Conservation (phyloP, 345 rosid genomes). For the Melaleuca alternifolia region DNA sequence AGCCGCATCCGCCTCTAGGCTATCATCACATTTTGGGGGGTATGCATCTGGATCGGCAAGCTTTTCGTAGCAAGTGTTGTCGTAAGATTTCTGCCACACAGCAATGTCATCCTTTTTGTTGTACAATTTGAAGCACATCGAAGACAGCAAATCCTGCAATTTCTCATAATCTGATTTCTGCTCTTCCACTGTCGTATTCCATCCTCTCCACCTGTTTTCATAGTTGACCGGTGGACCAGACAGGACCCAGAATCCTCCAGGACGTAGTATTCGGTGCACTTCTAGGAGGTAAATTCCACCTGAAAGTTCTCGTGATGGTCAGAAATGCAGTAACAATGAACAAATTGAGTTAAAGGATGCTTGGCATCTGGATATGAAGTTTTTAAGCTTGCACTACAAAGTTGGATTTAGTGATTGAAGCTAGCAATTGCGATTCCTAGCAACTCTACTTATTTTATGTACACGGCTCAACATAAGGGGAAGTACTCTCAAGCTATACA, state of each 20-base stretch:
- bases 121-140: constrained; percentile 91
- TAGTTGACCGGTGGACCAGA: constrained; percentile 99
- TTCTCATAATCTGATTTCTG: constrained; percentile 84
- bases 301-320: constrained; percentile 14
- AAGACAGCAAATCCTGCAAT: constrained; percentile 58
- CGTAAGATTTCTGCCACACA: constrained; percentile 86
- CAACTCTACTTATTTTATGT: not conserved
- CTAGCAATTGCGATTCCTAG: not conserved
- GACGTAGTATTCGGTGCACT: constrained; percentile 85
- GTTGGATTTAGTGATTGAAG: not conserved
- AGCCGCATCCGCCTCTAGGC: constrained; percentile 94
- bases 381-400: not conserved
- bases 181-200: constrained; percentile 94
- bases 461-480: not conserved
- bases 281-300: constrained; percentile 96
- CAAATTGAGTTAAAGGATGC: not conserved
- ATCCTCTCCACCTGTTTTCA: constrained; percentile 83
- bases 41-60: constrained; percentile 60
- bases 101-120: constrained; percentile 85
- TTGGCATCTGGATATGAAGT: not conserved
- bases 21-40: constrained; percentile 90
- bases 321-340: not conserved
- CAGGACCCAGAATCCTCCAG: constrained; percentile 98
- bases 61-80: constrained; percentile 55
- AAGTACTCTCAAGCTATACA: not conserved